Evolutionary conservation across 192 early-diverging fungal genomes (phyloP).

Genomic region (Backusella circina): DNA sequence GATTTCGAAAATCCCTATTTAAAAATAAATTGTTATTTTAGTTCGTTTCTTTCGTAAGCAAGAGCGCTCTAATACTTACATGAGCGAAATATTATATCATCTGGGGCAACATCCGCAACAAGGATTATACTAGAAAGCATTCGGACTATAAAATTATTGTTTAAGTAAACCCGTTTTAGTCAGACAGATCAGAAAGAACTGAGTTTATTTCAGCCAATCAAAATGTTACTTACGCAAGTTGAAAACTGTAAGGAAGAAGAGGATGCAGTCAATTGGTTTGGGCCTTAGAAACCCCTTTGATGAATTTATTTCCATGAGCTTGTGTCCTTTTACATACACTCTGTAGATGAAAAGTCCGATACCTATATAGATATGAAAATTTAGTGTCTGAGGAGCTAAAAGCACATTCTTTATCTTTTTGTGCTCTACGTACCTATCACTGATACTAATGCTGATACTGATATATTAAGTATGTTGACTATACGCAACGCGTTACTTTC

Average conservation of each 20-base stretch:
- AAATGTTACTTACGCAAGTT: slow-evolving; percentile 4
- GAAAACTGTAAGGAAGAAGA: slow-evolving; percentile 4
- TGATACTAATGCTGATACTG: slow-evolving; percentile 16
- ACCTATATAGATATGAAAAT: neutral
- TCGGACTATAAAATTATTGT: slow-evolving; percentile 11
- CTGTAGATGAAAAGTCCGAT: slow-evolving; percentile 9
- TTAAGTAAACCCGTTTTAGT: neutral
- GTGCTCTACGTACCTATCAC: slow-evolving; percentile 13
- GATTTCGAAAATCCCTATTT: slow-evolving; percentile 24
- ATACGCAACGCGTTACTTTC: slow-evolving; percentile 12
- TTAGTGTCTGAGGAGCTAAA: neutral
- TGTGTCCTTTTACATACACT: slow-evolving; percentile 10
- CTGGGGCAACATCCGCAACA: slow-evolving; percentile 21
- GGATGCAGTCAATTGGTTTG: slow-evolving; percentile 23
- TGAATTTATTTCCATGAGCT: slow-evolving; percentile 1
- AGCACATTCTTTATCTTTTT: neutral
- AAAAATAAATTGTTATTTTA: neutral
- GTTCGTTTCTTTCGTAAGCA: neutral
- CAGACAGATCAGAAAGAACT: neutral
- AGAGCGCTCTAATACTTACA: slow-evolving; percentile 7
- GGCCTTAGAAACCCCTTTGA: slow-evolving; percentile 18
- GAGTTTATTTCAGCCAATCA: neutral
- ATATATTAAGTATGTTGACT: slow-evolving; percentile 18
- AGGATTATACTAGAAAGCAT: slow-evolving; percentile 22
- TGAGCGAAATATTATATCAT: slow-evolving; percentile 18